Evolutionary conservation across 345 rosid species (phyloP), one percentile per base, ranked within the genome.

Genomic region (Lepidium sativum): DNA sequence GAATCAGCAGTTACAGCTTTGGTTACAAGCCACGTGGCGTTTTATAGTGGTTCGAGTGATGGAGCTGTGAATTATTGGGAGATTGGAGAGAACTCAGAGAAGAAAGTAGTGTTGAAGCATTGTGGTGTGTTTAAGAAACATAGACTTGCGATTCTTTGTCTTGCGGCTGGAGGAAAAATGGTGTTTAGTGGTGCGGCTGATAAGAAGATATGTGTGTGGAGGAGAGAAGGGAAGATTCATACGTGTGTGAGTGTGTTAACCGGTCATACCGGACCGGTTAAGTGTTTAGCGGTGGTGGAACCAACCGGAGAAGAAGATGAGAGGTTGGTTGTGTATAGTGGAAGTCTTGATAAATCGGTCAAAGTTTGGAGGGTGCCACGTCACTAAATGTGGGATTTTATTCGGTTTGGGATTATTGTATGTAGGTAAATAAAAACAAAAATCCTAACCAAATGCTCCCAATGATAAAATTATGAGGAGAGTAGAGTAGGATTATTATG

Each of bases 211-310:
- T 84, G 95, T 41, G 89, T 84, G 50, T 89, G 98, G 98, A 65
- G 82, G 38, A 54, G 90, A 50, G 87, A 69, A 78, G 82, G 78
- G 85, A 85, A 7, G 82, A 70, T 66, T 60, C 96, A 89, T 63
- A 32, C 67, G 0, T 92, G 96, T 65, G 60, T 89, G 2, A 85
- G 91, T 8, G 91, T 87, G 55, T 80, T 89, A 54, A 87, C 86
- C 45, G 98, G 98, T 47, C 98, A 92, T 63, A 81, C 81, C 0
- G 97, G 97, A 8, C 98, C 98, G 2, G 97, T 92, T 25, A 92
- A 89, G 73, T 89, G 95, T 77, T 76, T 92, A 49, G 95, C 97
- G 1, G 84, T 79, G 55, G 92, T 82, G 5, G 79, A 73, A 15
- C 80, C 61, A 78, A 42, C 59, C 23, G 57, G 51, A 1, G 39